These are phyloP conservation scores for Middelhovenomyces tepae DNA, from an alignment of 805 yeast genomes.

Conservation along the genomic window DNA sequence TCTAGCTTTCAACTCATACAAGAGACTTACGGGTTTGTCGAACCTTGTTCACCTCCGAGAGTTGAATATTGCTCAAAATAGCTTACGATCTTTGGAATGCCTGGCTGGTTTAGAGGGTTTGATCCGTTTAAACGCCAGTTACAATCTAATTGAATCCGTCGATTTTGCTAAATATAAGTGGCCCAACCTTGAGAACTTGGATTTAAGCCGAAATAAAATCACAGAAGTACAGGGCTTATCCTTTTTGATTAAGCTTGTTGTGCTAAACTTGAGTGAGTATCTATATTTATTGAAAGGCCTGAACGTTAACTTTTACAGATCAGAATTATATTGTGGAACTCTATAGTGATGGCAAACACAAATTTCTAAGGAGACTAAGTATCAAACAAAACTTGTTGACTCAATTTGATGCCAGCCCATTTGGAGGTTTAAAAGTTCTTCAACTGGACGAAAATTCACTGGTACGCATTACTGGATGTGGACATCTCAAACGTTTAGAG, in stretches of 20 bases:
- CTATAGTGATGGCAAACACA: slow-evolving; percentile 21
- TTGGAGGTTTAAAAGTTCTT: slow-evolving; percentile 10
- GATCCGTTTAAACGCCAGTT: slow-evolving; percentile 18
- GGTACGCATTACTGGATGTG: slow-evolving; percentile 19
- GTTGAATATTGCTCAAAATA: slow-evolving; percentile 35
- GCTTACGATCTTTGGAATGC: slow-evolving; percentile 29
- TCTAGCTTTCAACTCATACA: slow-evolving; percentile 32
- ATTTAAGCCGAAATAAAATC: slow-evolving; percentile 19
- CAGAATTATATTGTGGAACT: slow-evolving; percentile 19
- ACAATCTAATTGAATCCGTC: slow-evolving; percentile 18
- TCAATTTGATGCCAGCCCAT: slow-evolving; percentile 23
- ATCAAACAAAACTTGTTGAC: slow-evolving; percentile 31
- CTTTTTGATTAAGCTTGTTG: slow-evolving; percentile 25
- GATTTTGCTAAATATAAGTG: slow-evolving; percentile 17
- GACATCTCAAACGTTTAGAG: slow-evolving; percentile 1
- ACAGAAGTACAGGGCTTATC: slow-evolving; percentile 21
- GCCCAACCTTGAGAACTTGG: slow-evolving; percentile 20
- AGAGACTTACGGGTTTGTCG: slow-evolving; percentile 28
- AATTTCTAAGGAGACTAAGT: slow-evolving; percentile 30
- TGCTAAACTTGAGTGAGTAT: slow-evolving; percentile 34
- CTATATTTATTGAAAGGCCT: slow-evolving; percentile 1
- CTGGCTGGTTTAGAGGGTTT: slow-evolving; percentile 32
- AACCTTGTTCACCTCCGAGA: slow-evolving; percentile 35
- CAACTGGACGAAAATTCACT: slow-evolving; percentile 19
- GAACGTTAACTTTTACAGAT: not conserved